Conservation (phyloP, 1,284 basidiomycete species). For the Ustilago tritici region DNA sequence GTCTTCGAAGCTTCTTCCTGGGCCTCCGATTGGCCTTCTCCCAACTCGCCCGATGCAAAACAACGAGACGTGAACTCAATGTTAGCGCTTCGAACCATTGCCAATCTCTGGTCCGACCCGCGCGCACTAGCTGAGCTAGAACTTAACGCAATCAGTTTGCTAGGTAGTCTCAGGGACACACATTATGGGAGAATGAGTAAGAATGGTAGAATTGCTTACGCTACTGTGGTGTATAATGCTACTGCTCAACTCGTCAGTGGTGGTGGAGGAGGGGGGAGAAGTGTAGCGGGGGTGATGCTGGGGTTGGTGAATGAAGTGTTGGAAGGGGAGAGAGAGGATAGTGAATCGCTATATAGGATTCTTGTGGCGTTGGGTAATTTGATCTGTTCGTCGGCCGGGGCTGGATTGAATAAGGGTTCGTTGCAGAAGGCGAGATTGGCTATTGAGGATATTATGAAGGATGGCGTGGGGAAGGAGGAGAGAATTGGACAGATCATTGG, state of each 20-base stretch:
- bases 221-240: conserved; percentile 81
- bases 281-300: conserved; percentile 39
- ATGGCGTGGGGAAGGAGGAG: conserved; percentile 16
- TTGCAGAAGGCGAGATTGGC: conserved; percentile 15
- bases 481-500: conserved; percentile 23
- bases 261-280: conserved; percentile 14
- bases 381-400: conserved; percentile 23
- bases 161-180: conserved; percentile 40
- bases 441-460: not conserved
- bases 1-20: conserved; percentile 81
- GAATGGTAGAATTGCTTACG: conserved; percentile 78
- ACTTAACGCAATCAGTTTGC: conserved; percentile 70
- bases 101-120: conserved; percentile 77
- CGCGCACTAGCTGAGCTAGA: conserved; percentile 65
- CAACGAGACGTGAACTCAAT: conserved; percentile 85
- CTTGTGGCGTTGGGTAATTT: conserved; percentile 86
- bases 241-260: conserved; percentile 36
- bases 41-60: conserved; percentile 72
- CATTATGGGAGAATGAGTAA: conserved; percentile 74
- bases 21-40: conserved; percentile 73
- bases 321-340: conserved; percentile 75
- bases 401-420: conserved; percentile 13
- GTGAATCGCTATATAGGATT: conserved; percentile 85
- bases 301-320: conserved; percentile 58
- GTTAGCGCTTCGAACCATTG: conserved; percentile 82